A percentile compares a stretch with the other conserved stretches of the same genome.
Evolutionary conservation across 176 grass and related monocot species (phyloP).

Genomic region (Carex cristatella): DNA sequence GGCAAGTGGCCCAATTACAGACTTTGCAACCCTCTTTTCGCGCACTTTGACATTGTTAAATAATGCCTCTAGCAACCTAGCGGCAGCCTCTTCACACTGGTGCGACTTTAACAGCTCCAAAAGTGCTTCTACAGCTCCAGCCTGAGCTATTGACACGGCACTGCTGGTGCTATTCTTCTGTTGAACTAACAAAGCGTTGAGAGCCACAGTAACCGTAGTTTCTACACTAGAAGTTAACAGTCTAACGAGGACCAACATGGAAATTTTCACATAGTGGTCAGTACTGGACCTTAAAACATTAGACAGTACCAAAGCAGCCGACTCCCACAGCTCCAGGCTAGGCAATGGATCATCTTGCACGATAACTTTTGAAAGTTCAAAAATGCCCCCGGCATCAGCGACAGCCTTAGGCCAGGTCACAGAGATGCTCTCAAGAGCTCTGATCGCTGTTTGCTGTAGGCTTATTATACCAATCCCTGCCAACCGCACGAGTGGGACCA

Average conservation of each 20-base stretch:
- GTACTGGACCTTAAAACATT: constrained; percentile 87
- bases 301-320: constrained; percentile 87
- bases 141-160: constrained; percentile 80
- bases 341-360: constrained; percentile 87
- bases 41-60: constrained; percentile 91
- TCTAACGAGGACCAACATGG: constrained; percentile 85
- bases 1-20: constrained; percentile 78
- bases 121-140: constrained; percentile 81
- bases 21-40: constrained; percentile 83
- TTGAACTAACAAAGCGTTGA: constrained; percentile 88
- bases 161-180: constrained; percentile 72
- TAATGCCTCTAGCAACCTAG: constrained; percentile 83
- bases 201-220: constrained; percentile 82
- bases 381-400: constrained; percentile 90
- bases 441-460: constrained; percentile 92
- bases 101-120: constrained; percentile 75
- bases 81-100: constrained; percentile 79
- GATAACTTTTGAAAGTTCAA: constrained; percentile 96
- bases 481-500: constrained; percentile 89
- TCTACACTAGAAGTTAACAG: constrained; percentile 67
- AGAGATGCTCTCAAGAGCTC: constrained; percentile 91
- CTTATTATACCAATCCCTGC: constrained; percentile 86
- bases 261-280: constrained; percentile 86
- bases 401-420: constrained; percentile 93
- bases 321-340: constrained; percentile 89